Conservation (phyloP, 2,329 filamentous ascomycete species). For the Phaeosphaeriaceae sp. region DNA sequence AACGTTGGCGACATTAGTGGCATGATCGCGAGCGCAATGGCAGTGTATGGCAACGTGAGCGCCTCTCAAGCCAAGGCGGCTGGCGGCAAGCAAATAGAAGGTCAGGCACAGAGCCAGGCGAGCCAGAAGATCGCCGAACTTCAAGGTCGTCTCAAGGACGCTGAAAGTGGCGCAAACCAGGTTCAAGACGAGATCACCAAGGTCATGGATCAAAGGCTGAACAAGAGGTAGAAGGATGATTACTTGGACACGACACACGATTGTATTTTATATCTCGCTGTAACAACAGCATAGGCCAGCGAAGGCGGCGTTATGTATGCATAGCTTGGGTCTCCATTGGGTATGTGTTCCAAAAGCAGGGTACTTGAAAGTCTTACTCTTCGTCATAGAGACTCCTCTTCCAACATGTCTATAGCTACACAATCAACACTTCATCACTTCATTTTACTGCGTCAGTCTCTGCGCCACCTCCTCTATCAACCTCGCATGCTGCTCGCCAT, state of each 20-base stretch:
- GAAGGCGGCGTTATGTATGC: constrained; percentile 12
- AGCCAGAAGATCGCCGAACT: constrained; percentile 42
- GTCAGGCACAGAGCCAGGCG: constrained; percentile 26
- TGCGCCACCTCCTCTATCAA: constrained; percentile 41
- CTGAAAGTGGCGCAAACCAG: constrained; percentile 29
- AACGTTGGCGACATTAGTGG: constrained; percentile 95
- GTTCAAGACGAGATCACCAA: constrained; percentile 43
- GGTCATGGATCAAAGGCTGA: constrained; percentile 46
- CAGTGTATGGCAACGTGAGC: constrained; percentile 93
- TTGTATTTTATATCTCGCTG: constrained; percentile 44
- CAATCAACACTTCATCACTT: constrained; percentile 2
- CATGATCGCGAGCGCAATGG: constrained; percentile 96
- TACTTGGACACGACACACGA: constrained; percentile 14
- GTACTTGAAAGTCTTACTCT: constrained; percentile 15
- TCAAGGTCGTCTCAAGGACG: constrained; percentile 32
- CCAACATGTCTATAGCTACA: constrained; percentile 18
- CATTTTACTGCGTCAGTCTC: constrained; percentile 14
- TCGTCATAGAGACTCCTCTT: constrained; percentile 16
- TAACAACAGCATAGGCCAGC: constrained; percentile 36
- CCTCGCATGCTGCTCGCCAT: constrained; percentile 64
- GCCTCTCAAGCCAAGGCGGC: constrained; percentile 77
- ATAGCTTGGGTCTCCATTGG: constrained; percentile 26
- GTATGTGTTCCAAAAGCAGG: constrained; percentile 23
- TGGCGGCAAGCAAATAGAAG: constrained; percentile 57
- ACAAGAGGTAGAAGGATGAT: constrained; percentile 29